Conservation (phyloP, 176 grass and related monocot species). For the Phoenix dactylifera region DNA sequence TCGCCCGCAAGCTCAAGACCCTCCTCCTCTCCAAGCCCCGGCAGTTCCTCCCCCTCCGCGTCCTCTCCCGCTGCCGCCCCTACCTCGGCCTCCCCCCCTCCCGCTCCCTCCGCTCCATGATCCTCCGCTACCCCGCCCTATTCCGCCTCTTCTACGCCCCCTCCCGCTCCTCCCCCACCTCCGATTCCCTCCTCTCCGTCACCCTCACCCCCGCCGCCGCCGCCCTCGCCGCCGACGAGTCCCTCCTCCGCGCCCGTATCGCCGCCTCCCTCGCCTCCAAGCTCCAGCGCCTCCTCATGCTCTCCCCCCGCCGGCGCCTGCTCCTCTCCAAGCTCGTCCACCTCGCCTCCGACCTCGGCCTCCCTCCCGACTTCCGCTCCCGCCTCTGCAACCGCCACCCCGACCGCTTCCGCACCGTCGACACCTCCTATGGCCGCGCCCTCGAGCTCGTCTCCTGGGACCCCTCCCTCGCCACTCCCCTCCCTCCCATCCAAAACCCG, state of each 20-base stretch:
- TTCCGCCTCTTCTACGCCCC: conserved; percentile 51
- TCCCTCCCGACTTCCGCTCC: conserved; percentile 48
- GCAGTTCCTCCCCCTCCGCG: conserved; percentile 61
- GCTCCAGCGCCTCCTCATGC: conserved; percentile 48
- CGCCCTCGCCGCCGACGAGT: neutral
- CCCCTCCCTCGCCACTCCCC: conserved; percentile 16
- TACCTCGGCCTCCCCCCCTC: conserved; percentile 44
- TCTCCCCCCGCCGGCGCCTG: conserved; percentile 26
- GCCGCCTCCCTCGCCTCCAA: conserved; percentile 28
- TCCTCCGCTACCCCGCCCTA: conserved; percentile 61
- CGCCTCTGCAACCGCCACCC: conserved; percentile 43
- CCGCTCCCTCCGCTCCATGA: conserved; percentile 42
- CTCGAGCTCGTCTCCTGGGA: conserved; percentile 36
- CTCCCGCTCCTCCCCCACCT: conserved; percentile 12
- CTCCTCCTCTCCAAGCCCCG: conserved; percentile 74
- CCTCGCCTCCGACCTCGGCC: conserved; percentile 62
- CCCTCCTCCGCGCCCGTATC: conserved; percentile 23
- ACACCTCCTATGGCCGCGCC: conserved; percentile 47
- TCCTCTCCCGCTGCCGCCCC: conserved; percentile 48
- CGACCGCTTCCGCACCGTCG: conserved; percentile 31
- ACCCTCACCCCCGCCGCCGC: conserved; percentile 47
- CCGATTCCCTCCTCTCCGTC: conserved; percentile 38
- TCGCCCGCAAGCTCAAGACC: conserved; percentile 54
- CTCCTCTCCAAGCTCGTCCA: conserved; percentile 48
- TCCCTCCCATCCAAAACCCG: conserved; percentile 17